These are phyloP conservation scores for Camellia japonica DNA, from an alignment of 148 eudicot species.

Conservation along the genomic window DNA sequence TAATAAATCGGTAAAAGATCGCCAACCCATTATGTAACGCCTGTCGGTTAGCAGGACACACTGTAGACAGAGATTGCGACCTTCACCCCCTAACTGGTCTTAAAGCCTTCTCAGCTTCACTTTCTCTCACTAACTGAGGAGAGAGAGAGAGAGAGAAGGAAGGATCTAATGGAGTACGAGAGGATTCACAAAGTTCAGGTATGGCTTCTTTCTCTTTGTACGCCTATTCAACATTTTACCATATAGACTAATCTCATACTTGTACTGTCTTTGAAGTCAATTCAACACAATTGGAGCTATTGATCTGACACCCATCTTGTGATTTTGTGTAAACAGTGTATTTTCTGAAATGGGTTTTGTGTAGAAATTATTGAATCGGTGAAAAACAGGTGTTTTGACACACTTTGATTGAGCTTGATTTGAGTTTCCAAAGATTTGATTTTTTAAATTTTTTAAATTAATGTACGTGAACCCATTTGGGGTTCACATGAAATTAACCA, in stretches of 20 bases:
- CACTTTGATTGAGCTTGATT: neutral
- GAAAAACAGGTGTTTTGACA: neutral
- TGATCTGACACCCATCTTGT: slow-evolving; percentile 5
- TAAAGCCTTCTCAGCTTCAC: neutral
- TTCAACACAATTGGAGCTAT: neutral
- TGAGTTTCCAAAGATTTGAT: neutral
- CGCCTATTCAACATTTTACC: neutral
- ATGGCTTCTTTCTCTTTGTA: neutral
- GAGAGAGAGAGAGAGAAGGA: slow-evolving; percentile 23
- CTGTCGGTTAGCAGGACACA: neutral
- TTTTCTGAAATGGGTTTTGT: slow-evolving; percentile 6
- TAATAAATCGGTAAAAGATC: slow-evolving; percentile 20
- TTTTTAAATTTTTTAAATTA: too few relatives aligned
- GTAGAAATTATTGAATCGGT: slow-evolving; percentile 6
- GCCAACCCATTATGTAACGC: slow-evolving; percentile 12
- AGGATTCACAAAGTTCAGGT: slow-evolving; percentile 86
- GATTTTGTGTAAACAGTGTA: neutral
- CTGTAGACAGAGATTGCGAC: neutral
- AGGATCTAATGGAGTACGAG: slow-evolving; percentile 79
- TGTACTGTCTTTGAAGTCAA: neutral
- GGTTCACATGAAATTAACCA: too few relatives aligned
- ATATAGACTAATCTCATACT: neutral
- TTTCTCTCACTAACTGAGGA: neutral
- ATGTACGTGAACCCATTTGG: too few relatives aligned
- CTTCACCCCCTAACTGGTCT: neutral